Evolutionary conservation across 169 alveolate genomes (phyloP), one percentile per base, ranked within the genome.

Genomic region (Plasmodium knowlesi): DNA sequence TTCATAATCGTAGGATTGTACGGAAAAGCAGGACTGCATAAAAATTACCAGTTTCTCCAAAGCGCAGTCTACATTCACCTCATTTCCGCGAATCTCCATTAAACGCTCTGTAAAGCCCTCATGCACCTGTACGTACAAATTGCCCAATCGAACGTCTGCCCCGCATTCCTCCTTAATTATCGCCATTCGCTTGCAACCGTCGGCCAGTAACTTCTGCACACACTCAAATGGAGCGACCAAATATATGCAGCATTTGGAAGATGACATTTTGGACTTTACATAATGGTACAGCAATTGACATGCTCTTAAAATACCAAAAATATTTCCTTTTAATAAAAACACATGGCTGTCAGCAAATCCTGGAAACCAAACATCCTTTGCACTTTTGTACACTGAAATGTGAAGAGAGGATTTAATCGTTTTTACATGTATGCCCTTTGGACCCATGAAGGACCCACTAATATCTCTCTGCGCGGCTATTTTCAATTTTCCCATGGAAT

Each of bases 331-430:
- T 71, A 84, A 71, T 84, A 84, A 84, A 84, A 84, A 84, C 1
- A 84, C 92, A 71, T 84, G 92, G 46, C 92, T 84, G 53, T 84
- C 92, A n/a, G 92, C 92, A 84, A 84, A 84, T 3, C 92, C 92
- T 12, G 92, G 92, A 84, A 84, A 84, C 92, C 92, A 84, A 32
- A 84, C 92, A 84, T 84, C 92, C 39, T 84, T 84, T 19, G 92
- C 92, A 84, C 92, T 84, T 84, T 84, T 84, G 34, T 84, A 84
- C 5, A 84, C 92, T 10, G 92, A 84, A 71, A 84, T 84, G 32
- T 84, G 92, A 41, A 84, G 78, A 22, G 92, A 84, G 16, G 92
- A 84, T 71, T 84, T 84, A 71, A 84, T 84, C 25, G 92, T 84
- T 84, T 84, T 84, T 30, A 84, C 92, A 53, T 84, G 92, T 39